Evolutionary conservation across 768 basidiomycete species (phyloP).

Genomic region (Mycena vulgaris): DNA sequence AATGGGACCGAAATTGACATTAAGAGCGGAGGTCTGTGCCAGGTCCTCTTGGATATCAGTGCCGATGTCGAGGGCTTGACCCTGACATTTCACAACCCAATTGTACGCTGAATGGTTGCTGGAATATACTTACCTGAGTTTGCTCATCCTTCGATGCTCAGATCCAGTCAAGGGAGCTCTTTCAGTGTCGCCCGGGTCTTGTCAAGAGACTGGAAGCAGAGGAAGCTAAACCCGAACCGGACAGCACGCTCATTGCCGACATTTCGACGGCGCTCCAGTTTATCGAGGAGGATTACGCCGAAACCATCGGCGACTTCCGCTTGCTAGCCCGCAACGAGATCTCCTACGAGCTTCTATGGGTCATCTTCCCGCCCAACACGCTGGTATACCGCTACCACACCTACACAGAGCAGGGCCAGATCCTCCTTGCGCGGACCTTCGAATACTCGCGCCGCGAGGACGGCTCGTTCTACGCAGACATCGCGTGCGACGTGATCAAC

Average conservation of each 20-base stretch:
- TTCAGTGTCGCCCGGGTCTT: conserved; percentile 34
- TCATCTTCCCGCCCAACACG: conserved; percentile 42
- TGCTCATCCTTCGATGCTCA: conserved; percentile 11
- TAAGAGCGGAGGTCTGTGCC: conserved; percentile 35
- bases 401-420: conserved; percentile 33
- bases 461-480: neutral
- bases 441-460: conserved; percentile 8
- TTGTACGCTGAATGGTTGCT: neutral
- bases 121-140: neutral
- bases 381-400: conserved; percentile 39
- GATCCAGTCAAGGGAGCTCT: conserved; percentile 37
- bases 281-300: conserved; percentile 35
- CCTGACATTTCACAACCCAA: neutral
- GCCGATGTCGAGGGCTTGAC: conserved; percentile 5
- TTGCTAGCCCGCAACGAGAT: conserved; percentile 38
- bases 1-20: conserved; percentile 39
- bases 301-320: conserved; percentile 20
- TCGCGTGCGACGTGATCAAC: conserved; percentile 36
- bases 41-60: conserved; percentile 40
- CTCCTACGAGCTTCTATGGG: conserved; percentile 51
- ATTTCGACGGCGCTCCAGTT: conserved; percentile 38
- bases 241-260: conserved; percentile 34
- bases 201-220: conserved; percentile 35
- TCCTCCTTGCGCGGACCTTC: conserved; percentile 27
- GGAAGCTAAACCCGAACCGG: conserved; percentile 25